Evolutionary conservation across 306 rosid species (phyloP).

Genomic region (Quercus ilex): DNA sequence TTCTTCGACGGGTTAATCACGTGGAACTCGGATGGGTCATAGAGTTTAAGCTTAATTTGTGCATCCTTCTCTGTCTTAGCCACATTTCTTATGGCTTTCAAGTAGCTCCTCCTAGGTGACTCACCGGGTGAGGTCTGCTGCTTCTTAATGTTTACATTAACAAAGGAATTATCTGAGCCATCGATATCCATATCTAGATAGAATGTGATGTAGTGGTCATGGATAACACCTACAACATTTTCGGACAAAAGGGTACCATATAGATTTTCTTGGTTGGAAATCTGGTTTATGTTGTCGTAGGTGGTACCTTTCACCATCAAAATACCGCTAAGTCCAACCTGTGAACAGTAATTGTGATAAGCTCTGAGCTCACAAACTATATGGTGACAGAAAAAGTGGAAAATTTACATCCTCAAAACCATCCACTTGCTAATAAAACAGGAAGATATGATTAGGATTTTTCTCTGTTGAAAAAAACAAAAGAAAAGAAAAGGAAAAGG

Average conservation of each 20-base stretch:
- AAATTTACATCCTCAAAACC: neutral
- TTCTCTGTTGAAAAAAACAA: neutral
- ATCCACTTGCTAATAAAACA: neutral
- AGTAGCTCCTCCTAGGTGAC: constrained; percentile 70
- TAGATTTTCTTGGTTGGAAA: constrained; percentile 41
- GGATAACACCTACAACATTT: constrained; percentile 79
- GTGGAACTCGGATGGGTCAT: constrained; percentile 79
- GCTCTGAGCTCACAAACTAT: too few relatives aligned
- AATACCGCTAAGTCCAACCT: constrained; percentile 93
- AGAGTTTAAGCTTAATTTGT: constrained; percentile 58
- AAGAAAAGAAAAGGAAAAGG: neutral
- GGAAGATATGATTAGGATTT: neutral
- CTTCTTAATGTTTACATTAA: constrained; percentile 59
- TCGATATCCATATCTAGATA: constrained; percentile 85
- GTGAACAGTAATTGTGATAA: neutral
- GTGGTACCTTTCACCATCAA: constrained; percentile 87
- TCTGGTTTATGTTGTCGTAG: constrained; percentile 52
- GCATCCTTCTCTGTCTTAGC: constrained; percentile 89
- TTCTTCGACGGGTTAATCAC: constrained; percentile 55
- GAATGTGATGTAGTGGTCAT: constrained; percentile 74
- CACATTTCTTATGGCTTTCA: constrained; percentile 64
- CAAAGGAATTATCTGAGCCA: constrained; percentile 70
- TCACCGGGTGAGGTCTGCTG: constrained; percentile 43
- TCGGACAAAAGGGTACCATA: constrained; percentile 79
- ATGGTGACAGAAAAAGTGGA: too few relatives aligned